phyloP scores from a whole-genome alignment of 352 stramenopile genomes.

The Phytophthora sp. region DNA sequence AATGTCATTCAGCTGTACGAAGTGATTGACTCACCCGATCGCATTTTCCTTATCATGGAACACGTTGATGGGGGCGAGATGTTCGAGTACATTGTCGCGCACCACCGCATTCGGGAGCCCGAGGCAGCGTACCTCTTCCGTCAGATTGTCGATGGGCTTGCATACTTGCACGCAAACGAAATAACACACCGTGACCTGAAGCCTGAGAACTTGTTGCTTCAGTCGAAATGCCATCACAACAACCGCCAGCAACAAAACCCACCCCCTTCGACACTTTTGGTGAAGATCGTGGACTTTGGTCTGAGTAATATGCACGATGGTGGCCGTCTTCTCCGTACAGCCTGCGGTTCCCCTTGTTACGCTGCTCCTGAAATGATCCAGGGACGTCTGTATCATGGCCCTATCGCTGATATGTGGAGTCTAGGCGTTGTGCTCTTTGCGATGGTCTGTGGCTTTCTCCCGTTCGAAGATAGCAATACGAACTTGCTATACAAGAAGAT shows the following conservation, averaged over 20 bases:
- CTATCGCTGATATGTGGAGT: constrained; percentile 91
- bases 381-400: constrained; percentile 83
- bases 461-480: constrained; percentile 94
- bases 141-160: constrained; percentile 91
- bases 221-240: constrained; percentile 44
- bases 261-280: constrained; percentile 15
- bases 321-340: constrained; percentile 80
- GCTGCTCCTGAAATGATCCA: constrained; percentile 94
- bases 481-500: constrained; percentile 94
- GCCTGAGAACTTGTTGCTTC: constrained; percentile 91
- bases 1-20: constrained; percentile 89
- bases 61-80: constrained; percentile 91
- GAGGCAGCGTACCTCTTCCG: constrained; percentile 75
- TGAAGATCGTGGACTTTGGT: constrained; percentile 94
- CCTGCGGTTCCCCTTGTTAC: constrained; percentile 93
- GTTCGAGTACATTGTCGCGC: constrained; percentile 94
- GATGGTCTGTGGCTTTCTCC: constrained; percentile 90
- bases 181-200: constrained; percentile 93
- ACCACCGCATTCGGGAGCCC: constrained; percentile 83
- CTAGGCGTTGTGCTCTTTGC: constrained; percentile 94
- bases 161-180: constrained; percentile 91
- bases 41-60: constrained; percentile 95
- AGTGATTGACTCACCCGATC: constrained; percentile 69
- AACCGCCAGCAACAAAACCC: constrained; percentile 23
- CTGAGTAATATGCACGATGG: constrained; percentile 91